Conservation (phyloP, 257 asterid genomes). For the Petunia axillaris region DNA sequence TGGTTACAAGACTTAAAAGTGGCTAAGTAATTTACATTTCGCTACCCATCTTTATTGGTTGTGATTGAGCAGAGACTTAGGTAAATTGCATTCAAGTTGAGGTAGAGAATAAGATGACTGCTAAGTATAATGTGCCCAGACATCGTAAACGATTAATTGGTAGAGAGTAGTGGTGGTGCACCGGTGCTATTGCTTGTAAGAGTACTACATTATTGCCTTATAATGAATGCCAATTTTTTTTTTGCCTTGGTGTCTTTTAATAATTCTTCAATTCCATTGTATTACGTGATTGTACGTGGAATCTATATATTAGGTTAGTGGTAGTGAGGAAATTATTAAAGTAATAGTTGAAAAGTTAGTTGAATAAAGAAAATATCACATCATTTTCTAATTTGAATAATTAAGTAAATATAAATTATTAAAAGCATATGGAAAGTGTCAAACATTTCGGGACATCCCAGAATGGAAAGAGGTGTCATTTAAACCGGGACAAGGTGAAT, state of each 20-base stretch:
- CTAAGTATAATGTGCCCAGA: background rate
- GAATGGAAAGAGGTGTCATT: background rate
- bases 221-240: background rate
- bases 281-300: background rate
- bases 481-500: background rate
- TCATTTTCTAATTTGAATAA: background rate
- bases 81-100: slow-evolving; percentile 4
- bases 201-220: background rate
- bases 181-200: background rate
- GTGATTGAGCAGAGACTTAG: background rate
- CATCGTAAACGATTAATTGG: background rate
- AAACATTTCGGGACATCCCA: background rate
- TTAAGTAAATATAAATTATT: background rate
- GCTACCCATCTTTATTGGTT: background rate
- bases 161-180: background rate
- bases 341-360: background rate
- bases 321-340: background rate
- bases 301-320: background rate
- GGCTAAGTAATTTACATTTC: background rate
- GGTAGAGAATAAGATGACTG: background rate
- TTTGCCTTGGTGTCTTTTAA: background rate
- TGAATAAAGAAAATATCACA: background rate
- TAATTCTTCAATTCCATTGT: slow-evolving; percentile 1
- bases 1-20: background rate
- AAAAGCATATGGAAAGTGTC: background rate